Percentiles rank a stretch among this genome's conserved stretches.
phyloP scores from a whole-genome alignment of 2,329 filamentous ascomycete genomes.

The Thelonectria olida region DNA sequence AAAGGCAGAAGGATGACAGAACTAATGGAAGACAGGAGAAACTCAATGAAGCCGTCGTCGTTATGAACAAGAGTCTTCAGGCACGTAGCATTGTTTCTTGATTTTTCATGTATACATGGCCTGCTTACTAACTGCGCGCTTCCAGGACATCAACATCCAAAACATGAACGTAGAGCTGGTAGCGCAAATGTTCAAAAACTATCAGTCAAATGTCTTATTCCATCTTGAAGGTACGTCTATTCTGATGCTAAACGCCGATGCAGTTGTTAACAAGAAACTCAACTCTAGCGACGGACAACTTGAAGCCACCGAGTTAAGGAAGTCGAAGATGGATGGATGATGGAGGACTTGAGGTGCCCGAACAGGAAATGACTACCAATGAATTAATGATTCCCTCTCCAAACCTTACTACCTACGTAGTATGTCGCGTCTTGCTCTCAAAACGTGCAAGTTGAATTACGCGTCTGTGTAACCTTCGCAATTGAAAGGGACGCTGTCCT shows the following conservation, averaged over 20 bases:
- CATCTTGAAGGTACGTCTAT: slow-evolving; percentile 83
- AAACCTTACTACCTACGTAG: no score
- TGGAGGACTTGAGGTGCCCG: no score
- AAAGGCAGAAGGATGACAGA: neutral
- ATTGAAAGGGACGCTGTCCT: no score
- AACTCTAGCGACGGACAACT: slow-evolving; percentile 77
- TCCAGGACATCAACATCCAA: slow-evolving; percentile 98
- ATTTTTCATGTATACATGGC: neutral
- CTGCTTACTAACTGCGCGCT: slow-evolving; percentile 13
- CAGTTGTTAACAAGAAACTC: slow-evolving; percentile 10
- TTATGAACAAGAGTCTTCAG: slow-evolving; percentile 92
- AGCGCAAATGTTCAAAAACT: slow-evolving; percentile 99
- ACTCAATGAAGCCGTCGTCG: slow-evolving; percentile 91
- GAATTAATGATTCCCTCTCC: slow-evolving; percentile 24
- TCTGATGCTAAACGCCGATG: neutral
- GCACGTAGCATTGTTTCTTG: slow-evolving; percentile 51
- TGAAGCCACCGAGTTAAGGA: slow-evolving; percentile 71
- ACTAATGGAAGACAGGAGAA: slow-evolving; percentile 75
- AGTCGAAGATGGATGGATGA: neutral
- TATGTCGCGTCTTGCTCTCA: no score
- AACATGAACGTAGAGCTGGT: slow-evolving; percentile 99
- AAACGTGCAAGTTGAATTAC: no score
- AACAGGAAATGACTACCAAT: slow-evolving; percentile 18
- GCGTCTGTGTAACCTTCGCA: no score
- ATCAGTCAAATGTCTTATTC: slow-evolving; percentile 96